A percentile compares a stretch with the other conserved stretches of the same genome.
These are phyloP conservation scores for Mesostigma viride DNA, from an alignment of 139 green algal species.

Conservation along the genomic window DNA sequence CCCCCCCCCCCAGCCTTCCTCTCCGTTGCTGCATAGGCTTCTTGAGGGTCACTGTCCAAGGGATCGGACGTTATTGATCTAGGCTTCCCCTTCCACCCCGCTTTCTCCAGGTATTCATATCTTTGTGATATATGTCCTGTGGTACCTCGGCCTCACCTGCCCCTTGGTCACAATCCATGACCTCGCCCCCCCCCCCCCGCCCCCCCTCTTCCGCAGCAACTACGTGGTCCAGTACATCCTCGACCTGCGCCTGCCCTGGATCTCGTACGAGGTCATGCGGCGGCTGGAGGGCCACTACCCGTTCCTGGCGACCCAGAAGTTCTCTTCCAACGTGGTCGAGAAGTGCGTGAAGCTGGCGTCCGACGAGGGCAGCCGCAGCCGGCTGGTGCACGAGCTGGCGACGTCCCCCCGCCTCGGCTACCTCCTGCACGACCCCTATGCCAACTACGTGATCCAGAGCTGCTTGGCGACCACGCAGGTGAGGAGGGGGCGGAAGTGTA, in stretches of 20 bases:
- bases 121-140: conserved; percentile 6
- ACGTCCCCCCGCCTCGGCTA: conserved; percentile 52
- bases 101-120: neutral
- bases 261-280: conserved; percentile 58
- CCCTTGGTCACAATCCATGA: neutral
- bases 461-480: conserved; percentile 34
- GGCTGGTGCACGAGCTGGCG: conserved; percentile 76
- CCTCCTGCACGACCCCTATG: conserved; percentile 76
- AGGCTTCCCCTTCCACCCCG: neutral
- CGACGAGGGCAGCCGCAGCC: conserved; percentile 57
- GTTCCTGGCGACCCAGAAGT: conserved; percentile 90
- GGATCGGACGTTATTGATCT: too few relatives aligned
- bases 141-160: neutral
- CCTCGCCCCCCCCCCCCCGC: neutral
- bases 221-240: conserved; percentile 98
- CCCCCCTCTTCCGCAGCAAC: conserved; percentile 58
- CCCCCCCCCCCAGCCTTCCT: too few relatives aligned
- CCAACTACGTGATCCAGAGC: conserved; percentile 85
- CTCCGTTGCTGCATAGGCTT: too few relatives aligned
- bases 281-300: conserved; percentile 66
- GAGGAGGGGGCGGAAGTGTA: too few relatives aligned
- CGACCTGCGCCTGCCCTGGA: conserved; percentile 76
- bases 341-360: conserved; percentile 91
- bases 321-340: conserved; percentile 95
- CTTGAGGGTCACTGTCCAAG: too few relatives aligned